A percentile compares a stretch with the other conserved stretches of the same genome.
Conservation (phyloP, 208 protist species). For the Kentomonas sorsogonicus region DNA sequence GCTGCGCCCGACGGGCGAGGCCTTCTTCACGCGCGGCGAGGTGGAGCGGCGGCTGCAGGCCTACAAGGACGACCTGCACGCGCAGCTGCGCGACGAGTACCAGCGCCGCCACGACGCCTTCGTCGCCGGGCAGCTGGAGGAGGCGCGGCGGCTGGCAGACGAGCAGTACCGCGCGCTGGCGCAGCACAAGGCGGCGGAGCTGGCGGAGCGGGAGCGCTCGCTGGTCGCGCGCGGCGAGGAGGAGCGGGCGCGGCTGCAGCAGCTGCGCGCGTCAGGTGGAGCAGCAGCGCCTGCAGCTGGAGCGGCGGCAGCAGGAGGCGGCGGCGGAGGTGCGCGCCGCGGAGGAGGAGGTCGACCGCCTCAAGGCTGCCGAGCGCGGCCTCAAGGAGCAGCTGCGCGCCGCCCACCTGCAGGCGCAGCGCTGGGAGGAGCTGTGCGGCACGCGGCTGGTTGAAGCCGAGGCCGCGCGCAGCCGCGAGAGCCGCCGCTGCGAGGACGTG, state of each 20-base stretch:
- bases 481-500: constrained; percentile 59
- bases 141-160: constrained; percentile 47
- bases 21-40: constrained; percentile 51
- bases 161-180: constrained; percentile 42
- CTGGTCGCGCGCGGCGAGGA: constrained; percentile 49
- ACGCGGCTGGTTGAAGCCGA: constrained; percentile 70
- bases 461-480: constrained; percentile 53
- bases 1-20: constrained; percentile 23
- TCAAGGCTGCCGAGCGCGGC: constrained; percentile 17
- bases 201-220: constrained; percentile 47
- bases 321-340: constrained; percentile 29
- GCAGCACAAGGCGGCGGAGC: constrained; percentile 62
- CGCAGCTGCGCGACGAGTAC: constrained; percentile 67
- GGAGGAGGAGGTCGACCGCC: constrained; percentile 25
- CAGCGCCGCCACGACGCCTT: constrained; percentile 65
- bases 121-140: constrained; percentile 46
- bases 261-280: constrained; percentile 60
- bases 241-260: constrained; percentile 54
- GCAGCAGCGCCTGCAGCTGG: constrained; percentile 49
- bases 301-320: constrained; percentile 46
- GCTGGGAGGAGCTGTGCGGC: constrained; percentile 76
- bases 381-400: constrained; percentile 44
- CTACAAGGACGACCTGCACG: constrained; percentile 66
- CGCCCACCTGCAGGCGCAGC: constrained; percentile 38
- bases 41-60: constrained; percentile 69